Conservation (phyloP, 2,329 filamentous ascomycete genomes). For the Aspergillus transmontanensis region DNA sequence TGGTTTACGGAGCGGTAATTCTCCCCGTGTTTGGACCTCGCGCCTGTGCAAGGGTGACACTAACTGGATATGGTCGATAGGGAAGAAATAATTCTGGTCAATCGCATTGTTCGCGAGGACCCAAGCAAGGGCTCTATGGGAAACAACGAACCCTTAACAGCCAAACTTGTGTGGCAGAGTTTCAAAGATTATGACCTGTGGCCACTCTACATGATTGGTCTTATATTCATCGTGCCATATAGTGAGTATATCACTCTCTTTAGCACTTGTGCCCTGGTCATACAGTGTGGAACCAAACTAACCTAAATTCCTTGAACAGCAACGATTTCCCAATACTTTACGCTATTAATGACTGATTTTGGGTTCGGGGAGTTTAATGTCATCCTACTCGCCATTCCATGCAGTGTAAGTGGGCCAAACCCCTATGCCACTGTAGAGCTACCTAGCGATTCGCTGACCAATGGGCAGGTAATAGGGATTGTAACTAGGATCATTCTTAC, state of each 20-base stretch:
- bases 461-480: conserved; percentile 14
- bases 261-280: neutral
- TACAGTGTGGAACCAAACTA: neutral
- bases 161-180: conserved; percentile 51
- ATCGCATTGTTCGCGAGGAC: conserved; percentile 57
- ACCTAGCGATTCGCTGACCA: conserved; percentile 5
- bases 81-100: conserved; percentile 69
- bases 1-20: conserved; percentile 61
- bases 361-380: conserved; percentile 59
- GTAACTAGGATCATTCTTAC: conserved; percentile 26
- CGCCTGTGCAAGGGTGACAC: neutral
- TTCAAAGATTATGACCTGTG: conserved; percentile 58
- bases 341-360: conserved; percentile 47
- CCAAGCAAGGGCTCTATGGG: conserved; percentile 60
- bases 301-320: conserved; percentile 14
- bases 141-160: conserved; percentile 54
- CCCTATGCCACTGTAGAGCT: conserved; percentile 28
- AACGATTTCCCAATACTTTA: conserved; percentile 32
- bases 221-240: conserved; percentile 39
- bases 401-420: conserved; percentile 37
- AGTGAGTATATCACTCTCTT: conserved; percentile 11
- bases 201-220: conserved; percentile 54
- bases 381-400: conserved; percentile 61
- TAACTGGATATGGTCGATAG: conserved; percentile 11
- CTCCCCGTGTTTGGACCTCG: neutral